Base-by-base conservation (phyloP, 2,329 filamentous ascomycete species). In the Ophiostoma populinum region DNA sequence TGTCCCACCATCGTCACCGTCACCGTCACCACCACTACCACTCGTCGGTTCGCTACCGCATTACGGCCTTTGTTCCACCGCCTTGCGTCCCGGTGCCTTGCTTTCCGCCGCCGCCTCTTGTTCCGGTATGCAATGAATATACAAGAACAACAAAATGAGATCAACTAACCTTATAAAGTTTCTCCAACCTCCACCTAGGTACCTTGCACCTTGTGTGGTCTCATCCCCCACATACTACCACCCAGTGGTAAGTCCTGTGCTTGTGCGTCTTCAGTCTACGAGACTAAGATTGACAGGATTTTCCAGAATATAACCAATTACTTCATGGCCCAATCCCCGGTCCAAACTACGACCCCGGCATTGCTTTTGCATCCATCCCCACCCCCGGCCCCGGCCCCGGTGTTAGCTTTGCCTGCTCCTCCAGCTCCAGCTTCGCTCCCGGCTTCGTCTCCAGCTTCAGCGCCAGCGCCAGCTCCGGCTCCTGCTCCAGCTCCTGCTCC, bases 261-360 rank as follows among this genome's bases (percentile, higher is more conserved):
- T 12, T 9, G 2, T 2, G 2, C 20, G 8, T 20, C 11, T 6
- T n/a, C n/a, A 7, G 6, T 8, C 8, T 20, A 10, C 7, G 8
- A 24, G 30, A 32, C 30, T 32, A 32, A 17, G 20, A 24, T 32
- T 32, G 30, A 32, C 30, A 32, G 30, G 30, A n/a, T 16, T 9
- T 32, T 22, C 10, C 30, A 32, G 30, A 6, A 32, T 10, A 17
- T 29, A 32, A 12, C 5, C 12, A 32, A 24, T 16, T 24, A 11
- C 30, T 32, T 32, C 11, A 11, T 8, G 8, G 20, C 29, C 3
- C 19, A 5, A 16, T 11, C 7, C 21, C 9, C 17, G 9, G 25
- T 29, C 4, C 12, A 15, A 29, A 15, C 27, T 6, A n/a, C n/a
- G n/a, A n/a, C n/a, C n/a, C n/a, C n/a, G n/a, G n/a, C n/a, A n/a